Evolutionary conservation across 345 rosid genomes (phyloP), one percentile per base, ranked within the genome.

Genomic region (Eucalyptus polybractea): DNA sequence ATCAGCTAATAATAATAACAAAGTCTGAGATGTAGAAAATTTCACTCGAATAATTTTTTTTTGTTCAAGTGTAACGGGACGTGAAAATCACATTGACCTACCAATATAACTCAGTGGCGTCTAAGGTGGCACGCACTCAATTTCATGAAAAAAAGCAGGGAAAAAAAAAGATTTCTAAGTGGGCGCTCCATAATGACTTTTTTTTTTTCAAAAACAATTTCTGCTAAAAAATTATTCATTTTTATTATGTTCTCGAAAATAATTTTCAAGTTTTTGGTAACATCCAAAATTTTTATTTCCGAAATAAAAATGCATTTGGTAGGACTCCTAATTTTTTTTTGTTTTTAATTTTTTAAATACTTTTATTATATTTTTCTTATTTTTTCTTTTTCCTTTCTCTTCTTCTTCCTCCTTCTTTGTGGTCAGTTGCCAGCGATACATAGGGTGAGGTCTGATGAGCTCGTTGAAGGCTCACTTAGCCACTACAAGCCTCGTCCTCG

Each of bases 181-280:
- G 69, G 0, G 5, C 10, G 10, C 4, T 53, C 9, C 25, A 19
- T 21, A 7, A 53, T 53, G 5, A 53, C 10, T 19, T 0, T 8
- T 8, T 7, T 7, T 7, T 7, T 53, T 8, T 1, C 0, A 1
- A 0, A 7, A 51, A 53, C 2, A 53, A 19, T 53, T 53, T 53
- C 0, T 53, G 0, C 5, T 53, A 2, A 53, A 0, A 53, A 19
- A 53, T 53, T 53, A 53, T 53, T 19, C 4, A 1, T 53, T 19
- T 19, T 53, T 3, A 19, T 53, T 53, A 0, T 53, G 1, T 1
- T 53, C 5, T 19, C 0, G 0, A 0, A 0, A 4, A 53, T 0
- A 21, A 53, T 19, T 19, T 53, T 53, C 1, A 53, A 19, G 0
- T 22, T 21, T 53, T 53, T 53, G 24, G 2, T 53, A 53, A 53